Base-by-base conservation (phyloP, 139 green algal genomes). In the Chlorella sp. region DNA sequence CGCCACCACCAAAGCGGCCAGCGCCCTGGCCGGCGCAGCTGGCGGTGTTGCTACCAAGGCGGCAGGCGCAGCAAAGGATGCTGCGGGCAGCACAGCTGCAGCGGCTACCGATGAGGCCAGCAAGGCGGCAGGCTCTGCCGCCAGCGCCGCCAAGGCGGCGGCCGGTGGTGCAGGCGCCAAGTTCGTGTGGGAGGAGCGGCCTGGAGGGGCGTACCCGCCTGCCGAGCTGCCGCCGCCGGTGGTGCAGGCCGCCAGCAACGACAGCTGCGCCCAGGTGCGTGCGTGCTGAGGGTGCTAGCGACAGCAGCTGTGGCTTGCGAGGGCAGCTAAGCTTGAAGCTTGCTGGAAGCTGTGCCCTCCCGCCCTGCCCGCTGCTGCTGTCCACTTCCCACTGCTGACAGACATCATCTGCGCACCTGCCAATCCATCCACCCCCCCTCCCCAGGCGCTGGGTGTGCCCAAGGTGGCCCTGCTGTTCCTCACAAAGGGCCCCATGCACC, bases 381-480 rank as follows among this genome's bases (percentile, higher is more conserved):
- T 28, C 16, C 3, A 70, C 30, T 30, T 70, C n/a, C n/a, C n/a
- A n/a, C n/a, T n/a, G n/a, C n/a, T n/a, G n/a, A n/a, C n/a, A n/a
- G n/a, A n/a, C n/a, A n/a, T n/a, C n/a, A n/a, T n/a, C n/a, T n/a
- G n/a, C n/a, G n/a, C n/a, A n/a, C n/a, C n/a, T n/a, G n/a, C n/a
- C n/a, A n/a, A n/a, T 26, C 67, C 34, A 30, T 73, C 2, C 14
- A 41, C 34, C 24, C 43, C 9, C 43, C 11, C 26, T 24, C 73
- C 38, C 24, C 77, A 83, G 77, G 65, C 51, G 1, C 79, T 77
- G 64, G 64, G 64, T n/a, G 73, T 84, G 19, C 26, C 24, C 44
- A 88, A 89, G 84, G 86, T 90, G 11, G 85, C 88, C 6, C 65
- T 91, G 26, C 40, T 91, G 68, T 88, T 90, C 74, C 65, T 91